Percentiles rank a stretch among this genome's conserved stretches.
Evolutionary conservation across 768 basidiomycete species (phyloP).

Genomic region (Phaeotremella skinneri): DNA sequence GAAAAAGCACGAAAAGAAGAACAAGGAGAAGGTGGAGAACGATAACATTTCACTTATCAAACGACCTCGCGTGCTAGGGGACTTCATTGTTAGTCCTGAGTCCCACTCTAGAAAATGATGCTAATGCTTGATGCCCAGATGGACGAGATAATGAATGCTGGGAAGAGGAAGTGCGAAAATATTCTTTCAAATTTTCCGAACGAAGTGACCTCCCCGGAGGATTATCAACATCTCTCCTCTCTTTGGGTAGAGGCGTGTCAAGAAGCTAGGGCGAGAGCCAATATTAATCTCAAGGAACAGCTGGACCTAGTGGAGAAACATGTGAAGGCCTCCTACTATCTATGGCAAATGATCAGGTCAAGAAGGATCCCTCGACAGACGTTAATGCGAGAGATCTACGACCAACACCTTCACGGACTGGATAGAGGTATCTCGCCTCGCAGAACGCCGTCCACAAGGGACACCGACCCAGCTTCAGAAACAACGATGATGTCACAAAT

Average conservation of each 20-base stretch:
- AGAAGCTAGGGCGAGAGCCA: neutral
- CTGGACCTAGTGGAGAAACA: conserved; percentile 18
- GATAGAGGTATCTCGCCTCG: neutral
- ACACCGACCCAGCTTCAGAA: neutral
- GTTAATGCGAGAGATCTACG: neutral
- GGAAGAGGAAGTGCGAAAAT: conserved; percentile 4
- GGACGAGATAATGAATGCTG: conserved; percentile 29
- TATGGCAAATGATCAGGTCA: conserved; percentile 7
- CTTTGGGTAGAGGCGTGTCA: neutral
- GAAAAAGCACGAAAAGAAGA: conserved; percentile 17
- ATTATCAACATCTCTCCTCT: conserved; percentile 8
- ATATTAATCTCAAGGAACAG: neutral
- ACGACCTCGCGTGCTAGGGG: conserved; percentile 16
- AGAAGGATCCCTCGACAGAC: neutral
- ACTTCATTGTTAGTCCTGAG: conserved; percentile 28
- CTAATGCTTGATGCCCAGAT: conserved; percentile 15
- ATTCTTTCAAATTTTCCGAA: conserved; percentile 27
- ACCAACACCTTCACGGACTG: neutral
- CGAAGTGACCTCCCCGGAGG: conserved; percentile 3
- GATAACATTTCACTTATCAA: conserved; percentile 1
- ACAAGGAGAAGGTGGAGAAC: neutral
- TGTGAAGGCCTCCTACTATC: conserved; percentile 19
- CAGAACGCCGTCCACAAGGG: neutral
- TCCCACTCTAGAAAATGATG: neutral
- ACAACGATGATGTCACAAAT: conserved; percentile 12